Base-by-base conservation (phyloP, 306 rosid genomes). In the Dalbergia cochinchinensis region DNA sequence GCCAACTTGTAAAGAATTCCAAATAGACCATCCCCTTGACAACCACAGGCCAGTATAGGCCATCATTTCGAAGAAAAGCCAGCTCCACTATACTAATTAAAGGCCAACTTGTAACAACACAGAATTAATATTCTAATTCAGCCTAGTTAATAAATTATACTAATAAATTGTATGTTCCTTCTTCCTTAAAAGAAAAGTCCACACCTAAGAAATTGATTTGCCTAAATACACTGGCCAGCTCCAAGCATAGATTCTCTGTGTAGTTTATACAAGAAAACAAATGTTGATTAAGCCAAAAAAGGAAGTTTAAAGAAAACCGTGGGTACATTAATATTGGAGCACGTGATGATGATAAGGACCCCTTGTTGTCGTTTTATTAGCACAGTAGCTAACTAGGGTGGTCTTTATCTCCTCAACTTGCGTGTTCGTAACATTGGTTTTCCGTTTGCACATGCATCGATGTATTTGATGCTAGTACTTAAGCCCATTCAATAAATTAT, bases 291-390 rank as follows among this genome's bases (percentile, higher is more conserved):
- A 61, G 72, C 66, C 45, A 33, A 44, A 62, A 70, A 64, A 57
- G 59, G 57, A 80, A 55, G 83, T 54, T 85, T 15, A 74, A 42
- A 39, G 55, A 74, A 79, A 68, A 71, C 48, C n/a, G 19, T 64
- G 81, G 79, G 73, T 42, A 7, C 50, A 77, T 73, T 65, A 80
- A 69, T 60, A 82, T 72, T 64, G 71, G 84, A 78, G 89, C 89
- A 86, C 69, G 86, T 73, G 88, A 68, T 82, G 83, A 79, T 81
- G 67, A 76, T 81, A 42, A 42, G 47, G 89, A 86, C 80, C 78
- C 12, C 71, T 15, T 6, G 69, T 82, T 86, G 86, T 82, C 82
- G 83, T 77, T 86, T 83, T 81, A 79, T 66, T 71, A 78, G 63
- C 71, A 71, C 65, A 77, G 69, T 81, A 31, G 42, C 71, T 19